These are phyloP conservation scores for sunflower (Helianthus annuus) DNA, from an alignment of 129 eudicot genomes.

Conservation along the genomic window DNA sequence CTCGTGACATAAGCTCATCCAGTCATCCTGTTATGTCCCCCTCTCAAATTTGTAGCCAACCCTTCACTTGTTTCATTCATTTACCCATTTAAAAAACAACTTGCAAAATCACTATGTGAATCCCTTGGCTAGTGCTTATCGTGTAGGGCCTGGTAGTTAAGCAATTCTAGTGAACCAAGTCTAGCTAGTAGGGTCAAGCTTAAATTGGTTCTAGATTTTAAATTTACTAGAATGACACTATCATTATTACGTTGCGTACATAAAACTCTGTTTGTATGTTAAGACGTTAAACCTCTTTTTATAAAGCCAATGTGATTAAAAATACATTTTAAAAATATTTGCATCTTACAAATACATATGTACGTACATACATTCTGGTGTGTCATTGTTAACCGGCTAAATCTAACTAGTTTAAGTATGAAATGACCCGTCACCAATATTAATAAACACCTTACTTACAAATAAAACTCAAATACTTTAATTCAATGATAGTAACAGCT, in stretches of 20 bases:
- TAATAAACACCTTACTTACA: not conserved
- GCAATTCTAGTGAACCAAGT: not conserved
- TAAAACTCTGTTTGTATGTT: not conserved
- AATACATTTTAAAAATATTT: not conserved
- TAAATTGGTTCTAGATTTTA: not conserved
- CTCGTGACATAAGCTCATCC: constrained; percentile 4
- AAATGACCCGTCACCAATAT: not conserved
- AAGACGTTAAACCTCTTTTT: not conserved
- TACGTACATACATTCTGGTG: not conserved
- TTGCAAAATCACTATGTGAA: constrained; percentile 6
- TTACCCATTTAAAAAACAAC: constrained; percentile 18
- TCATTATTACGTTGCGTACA: not conserved
- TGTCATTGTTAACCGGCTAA: not conserved
- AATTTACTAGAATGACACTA: too few relatives aligned
- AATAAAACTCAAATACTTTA: not conserved
- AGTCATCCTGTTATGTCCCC: not conserved
- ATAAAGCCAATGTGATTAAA: not conserved
- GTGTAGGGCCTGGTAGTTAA: constrained; percentile 1
- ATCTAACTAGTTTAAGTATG: not conserved
- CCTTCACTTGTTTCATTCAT: not conserved
- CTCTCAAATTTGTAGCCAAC: constrained; percentile 7
- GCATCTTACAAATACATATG: not conserved
- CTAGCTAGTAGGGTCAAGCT: not conserved
- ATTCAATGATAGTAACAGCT: too few relatives aligned
- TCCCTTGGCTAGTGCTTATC: not conserved